Base-by-base conservation (phyloP, 2,329 filamentous ascomycete species). In the Tolypocladium cylindrosporum region DNA sequence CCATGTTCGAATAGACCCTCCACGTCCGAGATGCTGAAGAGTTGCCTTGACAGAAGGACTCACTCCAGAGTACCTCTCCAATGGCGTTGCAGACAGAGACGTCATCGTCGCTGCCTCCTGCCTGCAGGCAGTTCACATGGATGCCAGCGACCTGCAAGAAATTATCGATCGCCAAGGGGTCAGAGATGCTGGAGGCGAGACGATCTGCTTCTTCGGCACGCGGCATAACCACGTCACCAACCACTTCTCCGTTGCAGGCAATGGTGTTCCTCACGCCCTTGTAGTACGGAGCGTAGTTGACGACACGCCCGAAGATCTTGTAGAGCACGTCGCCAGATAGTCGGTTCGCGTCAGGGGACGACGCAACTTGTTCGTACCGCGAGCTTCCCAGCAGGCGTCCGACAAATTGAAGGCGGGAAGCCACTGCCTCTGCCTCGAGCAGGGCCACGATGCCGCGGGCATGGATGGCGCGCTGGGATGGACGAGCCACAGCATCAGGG, bases 121-220 rank as follows among this genome's bases (percentile, higher is more conserved):
- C 36, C 13, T 37, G 14, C 14, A 58, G 52, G 24, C 56, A 55
- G 37, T 55, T 55, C 10, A 34, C n/a, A 11, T 58, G 56, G 19
- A 58, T 54, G 9, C 52, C 56, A 8, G 56, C 24, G 11, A 58
- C 52, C 37, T 57, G 55, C n/a, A 57, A 39, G 45, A 59, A 59
- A 40, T 55, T 55, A 43, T 59, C 58, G 14, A 59, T 14, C 2
- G 52, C 24, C 7, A 57, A 19, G 16, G 55, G 55, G 34, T 59
- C 53, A 21, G 34, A n/a, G 10, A 48, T 24, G 11, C 24, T 24
- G 8, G 13, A 31, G 24, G 24, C 45, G n/a, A 11, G 14, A 6
- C 14, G 19, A 0, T 37, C 36, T 37, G 27, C 27, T 34, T 39
- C 34, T 11, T 34, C 11, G n/a, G 19, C 34, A 39, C n/a, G 11